These are phyloP conservation scores for Ascochyta lentis DNA, from an alignment of 2,329 filamentous ascomycete genomes.

Conservation along the genomic window DNA sequence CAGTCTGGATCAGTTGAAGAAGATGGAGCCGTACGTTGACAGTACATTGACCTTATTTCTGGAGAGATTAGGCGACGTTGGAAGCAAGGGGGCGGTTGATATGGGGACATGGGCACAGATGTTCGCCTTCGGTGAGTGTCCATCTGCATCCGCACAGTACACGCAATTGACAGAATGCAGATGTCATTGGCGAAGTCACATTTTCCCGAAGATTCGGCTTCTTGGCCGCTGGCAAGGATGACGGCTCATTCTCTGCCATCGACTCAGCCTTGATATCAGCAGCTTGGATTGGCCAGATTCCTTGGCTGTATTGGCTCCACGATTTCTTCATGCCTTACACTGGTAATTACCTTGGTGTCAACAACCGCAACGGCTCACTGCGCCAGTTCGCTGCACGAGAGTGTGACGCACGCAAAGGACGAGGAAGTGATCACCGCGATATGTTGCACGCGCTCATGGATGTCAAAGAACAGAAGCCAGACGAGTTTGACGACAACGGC, in stretches of 20 bases:
- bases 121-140: constrained; percentile 47
- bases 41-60: constrained; percentile 8
- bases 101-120: constrained; percentile 51
- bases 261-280: constrained; percentile 42
- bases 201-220: constrained; percentile 51
- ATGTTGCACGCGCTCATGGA: constrained; percentile 49
- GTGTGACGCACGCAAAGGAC: constrained; percentile 14
- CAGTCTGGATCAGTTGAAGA: constrained; percentile 44
- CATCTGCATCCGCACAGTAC: too few relatives aligned
- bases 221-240: constrained; percentile 45
- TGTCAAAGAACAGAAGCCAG: constrained; percentile 45
- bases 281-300: constrained; percentile 50
- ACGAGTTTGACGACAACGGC: constrained; percentile 44
- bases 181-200: constrained; percentile 53
- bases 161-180: constrained; percentile 17
- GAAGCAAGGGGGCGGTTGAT: constrained; percentile 27
- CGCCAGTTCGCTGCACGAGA: constrained; percentile 37
- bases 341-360: constrained; percentile 47
- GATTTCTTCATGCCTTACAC: constrained; percentile 46
- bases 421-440: constrained; percentile 34
- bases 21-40: constrained; percentile 50
- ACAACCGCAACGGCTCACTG: constrained; percentile 42
- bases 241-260: constrained; percentile 46
- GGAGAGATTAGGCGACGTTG: constrained; percentile 4
- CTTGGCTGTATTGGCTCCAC: constrained; percentile 45